Evolutionary conservation across 2,329 filamentous ascomycete species (phyloP), one percentile per base, ranked within the genome.

Genomic region (Xylariaceae sp.): DNA sequence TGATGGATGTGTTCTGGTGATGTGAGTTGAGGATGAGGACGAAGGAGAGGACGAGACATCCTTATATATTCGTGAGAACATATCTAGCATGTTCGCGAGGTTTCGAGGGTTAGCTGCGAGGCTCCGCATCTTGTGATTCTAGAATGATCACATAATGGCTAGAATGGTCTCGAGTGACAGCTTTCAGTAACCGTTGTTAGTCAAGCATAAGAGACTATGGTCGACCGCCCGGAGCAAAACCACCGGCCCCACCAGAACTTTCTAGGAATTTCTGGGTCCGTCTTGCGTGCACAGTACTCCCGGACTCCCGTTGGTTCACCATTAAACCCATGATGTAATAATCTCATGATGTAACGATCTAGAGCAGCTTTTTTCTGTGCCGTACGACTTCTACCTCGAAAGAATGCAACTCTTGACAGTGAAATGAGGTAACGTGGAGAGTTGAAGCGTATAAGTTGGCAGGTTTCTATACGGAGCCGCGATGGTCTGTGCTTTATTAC

Each of bases 61-160:
- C 50, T 53, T 71, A 68, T 69, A 72, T 73, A 70, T 47, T 54
- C 48, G 20, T n/a, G 47, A 56, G 41, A 21, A 29, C 29, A 45
- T 26, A 40, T 65, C 65, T 54, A 53, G 41, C 50, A 58, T 23
- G 5, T 69, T 70, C 67, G 49, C 50, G 65, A 70, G 66, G 6
- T 37, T 37, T 37, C 32, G 32, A 37, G 3, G 32, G 14, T 37
- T 37, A 10, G 32, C 32, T 16, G 14, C 3, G 32, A 37, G 3
- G 12, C 32, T 16, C 32, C 32, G 32, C 32, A 37, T 37, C 9
- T 16, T 16, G 32, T 37, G 32, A 20, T 37, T 23, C 37, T 23
- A 49, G 53, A 56, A 52, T 1, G 7, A 9, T 18, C 29, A 18
- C 50, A 32, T 26, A n/a, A 20, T 40, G 55, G 21, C 51, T 65